Evolutionary conservation across 2,329 filamentous ascomycete genomes (phyloP).

Genomic region (Amylocarpus encephaloides): DNA sequence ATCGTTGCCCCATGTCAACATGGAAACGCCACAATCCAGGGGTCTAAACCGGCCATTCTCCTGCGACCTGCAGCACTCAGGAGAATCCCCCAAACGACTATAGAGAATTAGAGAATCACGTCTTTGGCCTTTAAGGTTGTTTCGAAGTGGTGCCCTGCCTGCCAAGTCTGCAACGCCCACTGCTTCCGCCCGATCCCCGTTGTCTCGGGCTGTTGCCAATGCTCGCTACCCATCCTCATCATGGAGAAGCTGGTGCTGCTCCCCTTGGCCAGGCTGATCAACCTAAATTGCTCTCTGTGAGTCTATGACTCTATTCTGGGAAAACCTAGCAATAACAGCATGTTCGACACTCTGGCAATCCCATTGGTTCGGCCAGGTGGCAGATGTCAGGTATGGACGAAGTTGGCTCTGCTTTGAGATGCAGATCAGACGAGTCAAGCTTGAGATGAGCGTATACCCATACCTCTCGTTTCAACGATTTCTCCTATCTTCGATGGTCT

Average conservation of each 20-base stretch:
- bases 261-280: background rate
- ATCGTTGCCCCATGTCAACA: background rate
- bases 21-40: background rate
- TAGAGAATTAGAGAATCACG: background rate
- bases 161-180: slow-evolving; percentile 3
- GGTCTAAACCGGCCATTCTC: background rate
- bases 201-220: background rate
- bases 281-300: background rate
- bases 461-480: slow-evolving; percentile 18
- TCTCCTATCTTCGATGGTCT: slow-evolving; percentile 8
- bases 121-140: background rate
- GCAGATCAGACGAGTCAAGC: slow-evolving; percentile 26
- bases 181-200: background rate
- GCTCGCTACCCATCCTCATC: background rate
- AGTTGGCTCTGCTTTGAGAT: slow-evolving; percentile 15
- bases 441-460: slow-evolving; percentile 13
- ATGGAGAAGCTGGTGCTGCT: background rate
- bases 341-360: background rate
- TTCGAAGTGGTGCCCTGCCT: background rate
- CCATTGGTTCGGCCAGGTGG: background rate
- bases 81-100: background rate
- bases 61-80: background rate
- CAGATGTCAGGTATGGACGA: slow-evolving; percentile 3
- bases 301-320: background rate
- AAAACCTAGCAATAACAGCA: background rate